These are phyloP conservation scores for Penicillium crustosum DNA, from an alignment of 2,329 filamentous ascomycete genomes.

Conservation along the genomic window DNA sequence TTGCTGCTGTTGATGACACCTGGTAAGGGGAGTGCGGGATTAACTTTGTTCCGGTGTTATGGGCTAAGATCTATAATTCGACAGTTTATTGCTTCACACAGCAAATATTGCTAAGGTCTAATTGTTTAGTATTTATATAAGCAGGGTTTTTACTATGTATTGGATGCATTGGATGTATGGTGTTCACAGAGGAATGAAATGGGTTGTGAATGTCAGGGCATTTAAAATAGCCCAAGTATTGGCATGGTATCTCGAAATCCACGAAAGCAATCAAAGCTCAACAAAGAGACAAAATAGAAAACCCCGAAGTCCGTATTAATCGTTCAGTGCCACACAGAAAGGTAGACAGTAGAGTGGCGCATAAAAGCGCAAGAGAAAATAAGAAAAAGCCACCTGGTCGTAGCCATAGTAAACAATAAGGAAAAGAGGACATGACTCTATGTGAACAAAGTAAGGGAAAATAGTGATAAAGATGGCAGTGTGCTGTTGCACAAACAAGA, in stretches of 20 bases:
- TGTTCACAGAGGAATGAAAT: conserved; percentile 9
- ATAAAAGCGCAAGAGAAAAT: conserved; percentile 9
- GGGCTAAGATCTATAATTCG: background rate
- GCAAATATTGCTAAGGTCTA: background rate
- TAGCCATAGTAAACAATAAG: conserved; percentile 14
- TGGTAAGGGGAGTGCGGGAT: conserved; percentile 32
- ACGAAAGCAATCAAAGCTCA: conserved; percentile 15
- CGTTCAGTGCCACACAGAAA: conserved; percentile 12
- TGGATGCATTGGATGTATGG: background rate
- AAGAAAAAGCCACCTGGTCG: conserved; percentile 18
- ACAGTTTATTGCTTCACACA: background rate
- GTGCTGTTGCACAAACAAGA: conserved; percentile 8
- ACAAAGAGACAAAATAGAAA: conserved; percentile 13
- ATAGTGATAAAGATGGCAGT: conserved; percentile 11
- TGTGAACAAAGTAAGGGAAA: conserved; percentile 6
- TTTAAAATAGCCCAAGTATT: conserved; percentile 19
- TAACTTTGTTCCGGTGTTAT: conserved; percentile 33
- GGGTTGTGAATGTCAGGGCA: conserved; percentile 12
- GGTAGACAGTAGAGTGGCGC: conserved; percentile 9
- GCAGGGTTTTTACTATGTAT: background rate
- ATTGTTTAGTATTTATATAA: background rate
- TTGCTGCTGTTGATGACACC: conserved; percentile 37
- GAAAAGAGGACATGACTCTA: conserved; percentile 13
- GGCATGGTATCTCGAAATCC: conserved; percentile 28
- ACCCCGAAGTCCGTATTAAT: conserved; percentile 18